Base-by-base conservation (phyloP, 306 rosid genomes). In the Crotalaria pallida region DNA sequence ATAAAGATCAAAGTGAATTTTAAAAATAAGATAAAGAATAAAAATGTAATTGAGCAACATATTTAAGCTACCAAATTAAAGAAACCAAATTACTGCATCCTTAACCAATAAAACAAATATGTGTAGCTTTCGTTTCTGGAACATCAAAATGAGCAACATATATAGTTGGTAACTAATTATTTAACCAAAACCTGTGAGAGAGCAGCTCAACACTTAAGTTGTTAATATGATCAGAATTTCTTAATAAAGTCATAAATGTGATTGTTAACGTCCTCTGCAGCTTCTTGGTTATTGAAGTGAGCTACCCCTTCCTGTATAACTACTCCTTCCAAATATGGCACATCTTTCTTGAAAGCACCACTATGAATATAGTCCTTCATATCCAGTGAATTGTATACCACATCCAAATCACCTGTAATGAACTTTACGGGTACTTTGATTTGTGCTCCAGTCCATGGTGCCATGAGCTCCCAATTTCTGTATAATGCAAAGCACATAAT, bases 401-500 rank as follows among this genome's bases (percentile, higher is more conserved):
- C 23, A 51, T 76, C 84, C n/a, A 75, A 40, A 1, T 71, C 78
- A 13, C 84, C 84, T 3, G 67, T 59, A 2, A 80, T 80, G 69
- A 60, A 80, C 60, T 75, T 75, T 27, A 58, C 71, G 0, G 80
- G 80, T 7, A 80, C 80, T 61, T 69, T 70, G 19, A 80, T 62
- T 57, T 49, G 52, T 3, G 13, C 60, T n/a, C 77, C 74, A 16
- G 21, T 75, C 77, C 84, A 80, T 21, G 80, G 19, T 57, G 65
- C 77, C 0, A 70, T 56, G 6, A 75, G 74, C 41, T 80, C 84
- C 80, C 80, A 80, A 29, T 75, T 80, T 16, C 84, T 80, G 60
- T 62, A 67, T 27, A 72, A 45, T 61, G 29, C 66, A 34, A 10
- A 52, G 17, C 31, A 52, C n/a, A 52, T 3, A 44, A 26, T 26